Conservation (phyloP, 1,284 basidiomycete species). For the Marasmius tenuissimus region DNA sequence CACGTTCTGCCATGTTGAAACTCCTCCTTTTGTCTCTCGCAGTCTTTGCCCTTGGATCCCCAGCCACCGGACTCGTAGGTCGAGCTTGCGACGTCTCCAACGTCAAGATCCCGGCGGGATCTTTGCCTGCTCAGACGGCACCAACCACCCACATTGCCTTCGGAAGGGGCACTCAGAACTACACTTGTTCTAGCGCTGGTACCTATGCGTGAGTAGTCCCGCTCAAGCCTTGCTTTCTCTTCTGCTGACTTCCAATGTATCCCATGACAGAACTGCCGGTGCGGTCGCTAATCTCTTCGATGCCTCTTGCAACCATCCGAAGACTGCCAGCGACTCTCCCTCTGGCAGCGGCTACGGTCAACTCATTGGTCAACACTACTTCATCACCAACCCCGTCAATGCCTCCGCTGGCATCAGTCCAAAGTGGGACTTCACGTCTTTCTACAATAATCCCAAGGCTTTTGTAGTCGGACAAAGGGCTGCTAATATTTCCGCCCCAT, state of each 20-base stretch:
- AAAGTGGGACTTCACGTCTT: slow-evolving; percentile 1
- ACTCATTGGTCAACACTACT: slow-evolving; percentile 5
- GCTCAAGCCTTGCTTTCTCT: no score
- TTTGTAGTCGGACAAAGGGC: background rate
- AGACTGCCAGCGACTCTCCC: background rate
- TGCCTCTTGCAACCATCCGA: background rate
- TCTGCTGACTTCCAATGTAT: no score
- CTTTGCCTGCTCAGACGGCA: background rate
- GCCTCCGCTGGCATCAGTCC: slow-evolving; percentile 3
- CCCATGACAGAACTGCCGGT: background rate
- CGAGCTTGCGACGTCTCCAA: background rate
- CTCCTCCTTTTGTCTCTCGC: no score
- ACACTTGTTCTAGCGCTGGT: slow-evolving; percentile 4
- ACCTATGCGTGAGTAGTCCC: slow-evolving; percentile 1
- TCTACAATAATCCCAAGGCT: background rate
- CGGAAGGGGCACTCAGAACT: slow-evolving; percentile 5
- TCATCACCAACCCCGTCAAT: slow-evolving; percentile 4
- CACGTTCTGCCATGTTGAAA: no score
- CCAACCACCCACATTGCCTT: background rate
- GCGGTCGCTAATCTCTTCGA: slow-evolving; percentile 3
- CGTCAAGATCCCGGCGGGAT: background rate
- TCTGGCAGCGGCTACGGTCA: background rate
- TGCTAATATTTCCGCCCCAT: background rate
- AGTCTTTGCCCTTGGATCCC: no score
- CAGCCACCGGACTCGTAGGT: no score